A percentile compares a stretch with the other conserved stretches of the same genome.
Conservation (phyloP, 108 stramenopile species). For the Conticribra weissflogii region DNA sequence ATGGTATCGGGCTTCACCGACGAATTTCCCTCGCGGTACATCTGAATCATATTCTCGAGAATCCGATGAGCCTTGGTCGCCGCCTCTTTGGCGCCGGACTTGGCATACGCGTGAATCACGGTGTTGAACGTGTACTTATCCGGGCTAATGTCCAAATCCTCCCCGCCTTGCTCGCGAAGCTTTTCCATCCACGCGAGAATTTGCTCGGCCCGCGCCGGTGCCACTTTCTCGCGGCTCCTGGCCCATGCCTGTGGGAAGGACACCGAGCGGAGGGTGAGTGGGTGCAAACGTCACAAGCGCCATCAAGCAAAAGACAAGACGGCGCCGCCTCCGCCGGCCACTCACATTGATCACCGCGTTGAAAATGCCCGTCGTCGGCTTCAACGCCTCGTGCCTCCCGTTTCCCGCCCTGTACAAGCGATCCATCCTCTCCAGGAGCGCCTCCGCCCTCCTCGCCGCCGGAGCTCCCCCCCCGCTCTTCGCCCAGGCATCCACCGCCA, state of each 20-base stretch:
- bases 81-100: constrained; percentile 62
- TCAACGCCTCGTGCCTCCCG: constrained; percentile 61
- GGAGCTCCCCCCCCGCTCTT: constrained; percentile 77
- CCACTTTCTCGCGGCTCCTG: constrained; percentile 73
- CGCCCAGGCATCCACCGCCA: constrained; percentile 90
- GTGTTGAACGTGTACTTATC: constrained; percentile 87
- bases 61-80: constrained; percentile 76
- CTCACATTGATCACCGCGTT: constrained; percentile 71
- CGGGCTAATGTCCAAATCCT: constrained; percentile 61
- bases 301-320: background rate
- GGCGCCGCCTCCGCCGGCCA: background rate
- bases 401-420: constrained; percentile 60
- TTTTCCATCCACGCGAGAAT: constrained; percentile 85
- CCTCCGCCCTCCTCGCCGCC: constrained; percentile 81
- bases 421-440: constrained; percentile 79
- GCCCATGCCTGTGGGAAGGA: constrained; percentile 72
- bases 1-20: constrained; percentile 52
- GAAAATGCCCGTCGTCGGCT: constrained; percentile 84
- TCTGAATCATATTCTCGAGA: constrained; percentile 67
- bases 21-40: constrained; percentile 63
- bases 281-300: background rate
- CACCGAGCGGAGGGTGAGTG: constrained; percentile 45
- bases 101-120: constrained; percentile 76
- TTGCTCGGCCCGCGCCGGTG: constrained; percentile 79
- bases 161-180: constrained; percentile 52